Percentiles rank a stretch among this genome's conserved stretches.
Conservation (phyloP, 805 yeast species). For the Ogataea kodamae region DNA sequence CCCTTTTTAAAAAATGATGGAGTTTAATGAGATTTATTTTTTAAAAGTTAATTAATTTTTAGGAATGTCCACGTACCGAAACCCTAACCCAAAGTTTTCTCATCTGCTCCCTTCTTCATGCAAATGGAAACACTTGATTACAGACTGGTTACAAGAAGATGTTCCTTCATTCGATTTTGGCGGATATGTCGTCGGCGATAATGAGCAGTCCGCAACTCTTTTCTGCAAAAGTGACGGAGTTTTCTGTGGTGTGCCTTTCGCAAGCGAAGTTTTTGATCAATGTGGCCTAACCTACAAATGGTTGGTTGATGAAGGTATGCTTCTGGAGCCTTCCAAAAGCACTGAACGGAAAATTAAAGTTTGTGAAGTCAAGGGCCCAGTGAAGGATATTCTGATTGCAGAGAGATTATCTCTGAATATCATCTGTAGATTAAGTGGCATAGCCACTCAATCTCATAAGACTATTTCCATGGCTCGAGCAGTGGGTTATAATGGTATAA, state of each 20-base stretch:
- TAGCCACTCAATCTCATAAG: conserved; percentile 69
- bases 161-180: conserved; percentile 94
- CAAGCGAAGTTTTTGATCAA: conserved; percentile 76
- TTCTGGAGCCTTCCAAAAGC: conserved; percentile 39
- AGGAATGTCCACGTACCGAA: conserved; percentile 19
- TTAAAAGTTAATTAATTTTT: too few relatives aligned
- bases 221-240: conserved; percentile 80
- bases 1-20: too few relatives aligned
- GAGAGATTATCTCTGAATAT: conserved; percentile 85
- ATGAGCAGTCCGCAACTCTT: conserved; percentile 64
- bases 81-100: conserved; percentile 35
- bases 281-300: conserved; percentile 71
- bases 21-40: too few relatives aligned
- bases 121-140: conserved; percentile 75
- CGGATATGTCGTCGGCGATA: conserved; percentile 89
- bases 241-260: conserved; percentile 85
- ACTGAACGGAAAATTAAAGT: conserved; percentile 58
- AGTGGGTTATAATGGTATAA: conserved; percentile 72
- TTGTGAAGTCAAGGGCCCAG: conserved; percentile 78
- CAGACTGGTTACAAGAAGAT: conserved; percentile 78
- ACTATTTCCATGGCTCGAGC: conserved; percentile 60
- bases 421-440: conserved; percentile 79
- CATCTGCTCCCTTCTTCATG: conserved; percentile 74
- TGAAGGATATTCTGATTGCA: conserved; percentile 70
- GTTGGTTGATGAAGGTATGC: conserved; percentile 68